Evolutionary conservation across 2,329 filamentous ascomycete genomes (phyloP), one percentile per base, ranked within the genome.

Genomic region (Hirsutella rhossiliensis): DNA sequence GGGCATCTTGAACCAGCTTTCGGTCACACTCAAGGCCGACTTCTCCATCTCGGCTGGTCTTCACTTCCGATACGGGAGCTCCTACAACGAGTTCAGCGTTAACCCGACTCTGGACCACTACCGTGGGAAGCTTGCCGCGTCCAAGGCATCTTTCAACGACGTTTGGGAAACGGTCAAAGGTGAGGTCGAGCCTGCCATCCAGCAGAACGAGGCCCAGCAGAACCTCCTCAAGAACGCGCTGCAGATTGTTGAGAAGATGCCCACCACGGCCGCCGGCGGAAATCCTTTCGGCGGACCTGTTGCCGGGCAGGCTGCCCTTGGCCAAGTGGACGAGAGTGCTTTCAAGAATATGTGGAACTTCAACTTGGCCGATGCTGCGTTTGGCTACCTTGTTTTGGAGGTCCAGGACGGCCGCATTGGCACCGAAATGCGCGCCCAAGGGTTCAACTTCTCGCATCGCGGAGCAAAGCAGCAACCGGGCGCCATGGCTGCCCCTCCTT

Each of bases 261-360:
- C 92, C 11, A 83, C 81, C 12, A 89, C 88, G 31, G 92, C 92
- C 32, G 94, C 90, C 48, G 92, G 92, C 44, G 92, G 92, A 19
- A 97, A 97, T 62, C 92, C 92, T 6, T 98, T 98, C 58, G 92
- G 92, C 38, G 90, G 90, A 13, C 86, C 87, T 28, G 78, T 82
- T 43, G 78, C 80, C 41, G 84, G 83, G 34, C 80, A 80, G 42
- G 69, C 75, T 43, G 76, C 78, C 46, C 82, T 87, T 42, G 92
- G 92, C 29, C 86, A 94, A 58, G 88, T 98, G 17, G 92, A 98
- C 50, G 92, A 98, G 71, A 96, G 89, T 56, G 92, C 92, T 1
- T 98, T 98, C 76, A 98, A 98, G 73, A 98, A 98, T 63, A 97
- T 97, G 92, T 98, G 92, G 92, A 98, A 98, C 66, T 98, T 98